Percentiles rank a stretch among this genome's conserved stretches.
Conservation (phyloP, 805 yeast genomes). For the Saturnispora quitensis region DNA sequence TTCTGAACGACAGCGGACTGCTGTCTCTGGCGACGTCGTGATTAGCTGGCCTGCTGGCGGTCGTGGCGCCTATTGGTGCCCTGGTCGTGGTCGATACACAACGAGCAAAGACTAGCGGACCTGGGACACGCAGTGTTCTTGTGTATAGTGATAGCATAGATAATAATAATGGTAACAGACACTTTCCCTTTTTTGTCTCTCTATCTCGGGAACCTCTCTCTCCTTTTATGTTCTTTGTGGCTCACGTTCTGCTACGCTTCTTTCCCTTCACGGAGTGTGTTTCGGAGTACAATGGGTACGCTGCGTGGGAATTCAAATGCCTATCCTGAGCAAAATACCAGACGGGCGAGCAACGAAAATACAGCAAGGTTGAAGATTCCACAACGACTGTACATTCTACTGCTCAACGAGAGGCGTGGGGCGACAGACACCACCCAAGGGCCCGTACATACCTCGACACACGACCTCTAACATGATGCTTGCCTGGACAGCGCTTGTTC, state of each 20-base stretch:
- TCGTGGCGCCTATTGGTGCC: not conserved
- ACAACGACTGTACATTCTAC: not conserved
- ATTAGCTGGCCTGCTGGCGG: not conserved
- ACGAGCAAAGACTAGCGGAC: not conserved
- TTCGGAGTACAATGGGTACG: not conserved
- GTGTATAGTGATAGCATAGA: not conserved
- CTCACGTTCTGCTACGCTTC: not conserved
- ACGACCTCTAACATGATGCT: not conserved
- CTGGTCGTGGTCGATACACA: not conserved
- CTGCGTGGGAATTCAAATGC: not conserved
- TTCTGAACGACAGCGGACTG: constrained; percentile 5
- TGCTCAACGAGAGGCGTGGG: not conserved
- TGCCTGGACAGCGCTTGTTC: not conserved
- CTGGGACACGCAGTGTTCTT: not conserved
- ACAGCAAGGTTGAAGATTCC: not conserved
- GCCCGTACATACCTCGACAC: not conserved
- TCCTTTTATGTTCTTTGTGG: not conserved
- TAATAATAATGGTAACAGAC: not conserved
- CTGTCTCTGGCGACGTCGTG: not conserved
- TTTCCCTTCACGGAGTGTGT: not conserved
- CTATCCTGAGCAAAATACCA: not conserved
- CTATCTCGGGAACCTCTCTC: not conserved
- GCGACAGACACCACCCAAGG: not conserved
- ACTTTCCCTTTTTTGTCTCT: too few species aligned
- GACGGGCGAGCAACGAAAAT: not conserved